Evolutionary conservation across 2,329 filamentous ascomycete species (phyloP).

Genomic region (Tolypocladium cylindrosporum): DNA sequence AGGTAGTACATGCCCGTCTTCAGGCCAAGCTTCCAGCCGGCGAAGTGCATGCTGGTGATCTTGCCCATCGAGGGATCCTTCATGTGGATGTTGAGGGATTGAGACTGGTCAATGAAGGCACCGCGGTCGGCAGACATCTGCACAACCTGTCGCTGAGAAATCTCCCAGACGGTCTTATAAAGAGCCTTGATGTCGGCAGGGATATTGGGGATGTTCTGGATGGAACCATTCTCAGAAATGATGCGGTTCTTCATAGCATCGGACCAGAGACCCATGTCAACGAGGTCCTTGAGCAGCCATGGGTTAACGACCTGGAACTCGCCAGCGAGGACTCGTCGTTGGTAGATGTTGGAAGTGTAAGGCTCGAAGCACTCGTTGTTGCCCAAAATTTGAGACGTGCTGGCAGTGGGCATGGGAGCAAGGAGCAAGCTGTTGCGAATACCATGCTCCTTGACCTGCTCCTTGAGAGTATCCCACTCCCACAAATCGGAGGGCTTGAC

Average conservation of each 20-base stretch:
- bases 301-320: constrained; percentile 99
- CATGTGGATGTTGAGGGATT: constrained; percentile 99
- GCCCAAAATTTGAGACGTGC: constrained; percentile 93
- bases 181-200: constrained; percentile 90
- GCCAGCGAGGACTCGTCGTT: constrained; percentile 90
- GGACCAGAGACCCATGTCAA: constrained; percentile 96
- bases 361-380: constrained; percentile 99
- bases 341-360: constrained; percentile 99
- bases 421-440: constrained; percentile 92
- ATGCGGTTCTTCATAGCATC: constrained; percentile 99
- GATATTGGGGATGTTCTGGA: constrained; percentile 96
- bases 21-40: constrained; percentile 96
- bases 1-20: constrained; percentile 99
- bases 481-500: constrained; percentile 88
- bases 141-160: constrained; percentile 87
- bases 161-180: constrained; percentile 99
- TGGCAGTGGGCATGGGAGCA: constrained; percentile 96
- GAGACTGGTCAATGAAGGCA: constrained; percentile 97
- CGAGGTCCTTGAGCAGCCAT: constrained; percentile 95
- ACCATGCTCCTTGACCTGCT: constrained; percentile 84
- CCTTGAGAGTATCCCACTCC: constrained; percentile 89
- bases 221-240: constrained; percentile 90
- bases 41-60: constrained; percentile 99
- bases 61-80: constrained; percentile 99
- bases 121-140: constrained; percentile 98